Percentiles rank a stretch among this genome's conserved stretches.
Evolutionary conservation across 2,329 filamentous ascomycete genomes (phyloP).

Genomic region (Cordyceps militaris): DNA sequence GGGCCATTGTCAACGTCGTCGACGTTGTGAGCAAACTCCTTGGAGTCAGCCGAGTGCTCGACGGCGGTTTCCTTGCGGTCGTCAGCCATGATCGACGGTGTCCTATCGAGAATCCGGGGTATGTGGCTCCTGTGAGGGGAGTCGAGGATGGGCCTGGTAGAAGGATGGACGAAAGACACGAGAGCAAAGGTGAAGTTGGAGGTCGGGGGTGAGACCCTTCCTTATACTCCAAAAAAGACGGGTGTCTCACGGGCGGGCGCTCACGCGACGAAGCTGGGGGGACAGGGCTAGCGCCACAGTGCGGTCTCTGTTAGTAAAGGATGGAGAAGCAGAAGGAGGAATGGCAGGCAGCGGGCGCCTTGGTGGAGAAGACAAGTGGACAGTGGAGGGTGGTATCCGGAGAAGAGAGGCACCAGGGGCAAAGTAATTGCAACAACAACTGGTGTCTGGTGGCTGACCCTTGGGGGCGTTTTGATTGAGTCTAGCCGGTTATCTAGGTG

Average conservation of each 20-base stretch:
- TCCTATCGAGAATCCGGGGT: constrained; percentile 11
- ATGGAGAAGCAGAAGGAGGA: constrained; percentile 2
- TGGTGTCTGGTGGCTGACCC: constrained; percentile 9
- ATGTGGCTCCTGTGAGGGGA: constrained; percentile 5
- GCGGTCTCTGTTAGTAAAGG: constrained; percentile 7
- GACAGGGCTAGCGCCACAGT: constrained; percentile 9
- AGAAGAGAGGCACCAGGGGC: constrained; percentile 8
- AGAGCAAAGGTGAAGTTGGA: not conserved
- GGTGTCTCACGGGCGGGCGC: constrained; percentile 4
- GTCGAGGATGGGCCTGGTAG: constrained; percentile 1
- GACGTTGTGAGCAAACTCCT: not conserved
- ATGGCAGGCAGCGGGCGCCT: constrained; percentile 9
- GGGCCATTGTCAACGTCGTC: not conserved
- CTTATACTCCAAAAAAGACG: constrained; percentile 10
- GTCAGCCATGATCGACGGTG: constrained; percentile 10
- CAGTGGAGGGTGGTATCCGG: constrained; percentile 14
- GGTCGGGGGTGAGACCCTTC: constrained; percentile 11
- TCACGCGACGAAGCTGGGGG: constrained; percentile 2
- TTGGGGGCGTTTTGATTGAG: not conserved
- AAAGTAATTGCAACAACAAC: constrained; percentile 9
- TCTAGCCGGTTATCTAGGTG: not conserved
- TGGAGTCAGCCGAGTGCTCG: constrained; percentile 11
- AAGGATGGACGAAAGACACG: constrained; percentile 3
- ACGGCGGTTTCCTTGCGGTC: constrained; percentile 9
- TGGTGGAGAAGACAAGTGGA: constrained; percentile 9